These are phyloP conservation scores for Lupinus albus DNA, from an alignment of 306 rosid species.

Conservation along the genomic window DNA sequence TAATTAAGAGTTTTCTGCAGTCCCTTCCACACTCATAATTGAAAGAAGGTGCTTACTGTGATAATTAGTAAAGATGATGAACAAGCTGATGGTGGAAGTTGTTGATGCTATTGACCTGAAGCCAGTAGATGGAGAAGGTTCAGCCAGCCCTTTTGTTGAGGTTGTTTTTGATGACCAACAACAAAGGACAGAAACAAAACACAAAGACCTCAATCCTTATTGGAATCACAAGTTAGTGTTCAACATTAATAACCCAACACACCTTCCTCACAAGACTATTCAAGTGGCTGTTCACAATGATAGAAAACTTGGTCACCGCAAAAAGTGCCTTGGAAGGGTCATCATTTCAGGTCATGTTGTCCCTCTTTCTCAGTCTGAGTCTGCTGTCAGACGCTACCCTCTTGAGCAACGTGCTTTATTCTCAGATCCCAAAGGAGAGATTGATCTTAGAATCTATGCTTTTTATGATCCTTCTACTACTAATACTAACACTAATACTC, in stretches of 20 bases:
- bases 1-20: background rate
- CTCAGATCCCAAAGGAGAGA: constrained; percentile 73
- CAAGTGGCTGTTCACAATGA: constrained; percentile 64
- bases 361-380: constrained; percentile 63
- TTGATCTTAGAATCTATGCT: constrained; percentile 63
- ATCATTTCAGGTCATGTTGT: constrained; percentile 66
- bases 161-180: constrained; percentile 60
- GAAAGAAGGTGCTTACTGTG: background rate
- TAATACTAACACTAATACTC: constrained; percentile 5
- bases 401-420: constrained; percentile 75
- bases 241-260: constrained; percentile 48
- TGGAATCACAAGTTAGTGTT: constrained; percentile 80
- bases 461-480: constrained; percentile 41
- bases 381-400: constrained; percentile 68
- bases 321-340: constrained; percentile 78
- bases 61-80: constrained; percentile 39
- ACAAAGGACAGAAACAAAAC: constrained; percentile 65
- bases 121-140: constrained; percentile 83
- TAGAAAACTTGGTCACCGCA: constrained; percentile 42
- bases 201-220: constrained; percentile 67
- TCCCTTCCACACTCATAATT: no score
- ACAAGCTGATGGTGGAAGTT: constrained; percentile 73
- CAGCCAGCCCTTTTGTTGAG: constrained; percentile 77
- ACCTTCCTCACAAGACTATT: constrained; percentile 61
- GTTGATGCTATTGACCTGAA: constrained; percentile 71